Percentiles rank a stretch among this genome's conserved stretches.
Evolutionary conservation across 208 protist genomes (phyloP).

Genomic region (Crithidia bombi): DNA sequence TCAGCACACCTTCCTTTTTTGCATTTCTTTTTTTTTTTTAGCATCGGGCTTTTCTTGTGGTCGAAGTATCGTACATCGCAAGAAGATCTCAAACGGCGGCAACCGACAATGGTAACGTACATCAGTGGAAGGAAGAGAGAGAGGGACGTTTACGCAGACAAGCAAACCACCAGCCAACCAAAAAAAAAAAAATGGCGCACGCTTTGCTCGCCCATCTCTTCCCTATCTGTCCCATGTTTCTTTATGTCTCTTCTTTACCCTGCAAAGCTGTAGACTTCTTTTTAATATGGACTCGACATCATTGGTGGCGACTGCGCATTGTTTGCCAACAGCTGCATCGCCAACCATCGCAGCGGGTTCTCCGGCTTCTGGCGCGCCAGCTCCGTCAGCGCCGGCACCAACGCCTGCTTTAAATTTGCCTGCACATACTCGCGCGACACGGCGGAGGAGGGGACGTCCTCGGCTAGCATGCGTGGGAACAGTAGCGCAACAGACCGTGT

Average conservation of each 20-base stretch:
- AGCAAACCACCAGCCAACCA: background rate
- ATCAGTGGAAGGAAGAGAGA: background rate
- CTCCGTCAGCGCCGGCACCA: slow-evolving; percentile 87
- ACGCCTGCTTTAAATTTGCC: slow-evolving; percentile 72
- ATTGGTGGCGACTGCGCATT: slow-evolving; percentile 82
- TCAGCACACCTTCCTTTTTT: background rate
- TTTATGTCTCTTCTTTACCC: background rate
- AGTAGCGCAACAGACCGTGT: slow-evolving; percentile 65
- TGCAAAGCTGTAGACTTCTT: background rate
- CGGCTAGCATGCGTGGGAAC: slow-evolving; percentile 79
- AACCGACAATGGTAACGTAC: background rate
- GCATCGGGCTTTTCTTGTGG: background rate
- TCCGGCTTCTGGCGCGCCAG: slow-evolving; percentile 82
- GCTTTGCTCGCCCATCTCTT: background rate
- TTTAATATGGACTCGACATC: slow-evolving; percentile 26
- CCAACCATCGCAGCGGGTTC: slow-evolving; percentile 89
- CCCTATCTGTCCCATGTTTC: too few relatives aligned
- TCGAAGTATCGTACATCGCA: background rate
- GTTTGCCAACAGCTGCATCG: slow-evolving; percentile 79
- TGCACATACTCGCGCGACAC: slow-evolving; percentile 86
- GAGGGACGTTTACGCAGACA: background rate
- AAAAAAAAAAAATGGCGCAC: background rate
- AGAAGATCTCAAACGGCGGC: background rate
- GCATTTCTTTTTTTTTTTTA: background rate
- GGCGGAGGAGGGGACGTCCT: slow-evolving; percentile 62